Base-by-base conservation (phyloP, 345 rosid genomes). In the rapeseed (Brassica napus) region DNA sequence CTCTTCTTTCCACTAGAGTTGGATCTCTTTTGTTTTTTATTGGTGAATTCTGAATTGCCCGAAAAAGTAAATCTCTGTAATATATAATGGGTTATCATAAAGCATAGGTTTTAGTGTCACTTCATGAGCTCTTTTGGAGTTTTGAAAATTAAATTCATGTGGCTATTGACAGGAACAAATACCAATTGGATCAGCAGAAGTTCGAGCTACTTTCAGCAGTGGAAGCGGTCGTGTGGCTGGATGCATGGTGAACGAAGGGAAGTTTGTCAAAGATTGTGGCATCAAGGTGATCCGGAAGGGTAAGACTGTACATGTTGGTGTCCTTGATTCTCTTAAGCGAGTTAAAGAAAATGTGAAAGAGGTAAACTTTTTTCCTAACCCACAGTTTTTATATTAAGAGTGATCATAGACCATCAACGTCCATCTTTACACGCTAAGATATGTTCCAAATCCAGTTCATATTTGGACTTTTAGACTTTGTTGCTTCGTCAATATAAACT, bases 141-240 rank as follows among this genome's bases (percentile, higher is more conserved):
- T 71, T 77, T 61, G 81, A 37, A 59, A 65, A 70, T 58, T 78
- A 82, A 82, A 52, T 76, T n/a, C 79, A 44, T 68, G 73, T 84
- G 75, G 69, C 52, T 85, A 16, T 79, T 78, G 55, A 69, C 58
- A 94, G 98, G 99, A 95, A 71, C 87, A 90, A 90, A 87, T 90
- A 82, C 71, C 82, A 9, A 89, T 93, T 83, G 99, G 99, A 63
- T 86, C 87, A 72, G 94, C 97, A 7, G 94, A 87, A 81, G 94
- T 95, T 71, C 92, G 98, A 62, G 97, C 96, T 49, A 84, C 88
- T 70, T 95, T 95, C 86, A 89, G 94, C 85, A 95, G 99, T 77
- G 99, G 99, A 47, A 95, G 99, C 77, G 96, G 97, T 62, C 98
- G 91, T 81, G 94, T 87, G 84, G 99, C 99, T 77, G 99, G 99